Evolutionary conservation across 805 yeast genomes (phyloP).

Genomic region (Komagataella mondaviorum): DNA sequence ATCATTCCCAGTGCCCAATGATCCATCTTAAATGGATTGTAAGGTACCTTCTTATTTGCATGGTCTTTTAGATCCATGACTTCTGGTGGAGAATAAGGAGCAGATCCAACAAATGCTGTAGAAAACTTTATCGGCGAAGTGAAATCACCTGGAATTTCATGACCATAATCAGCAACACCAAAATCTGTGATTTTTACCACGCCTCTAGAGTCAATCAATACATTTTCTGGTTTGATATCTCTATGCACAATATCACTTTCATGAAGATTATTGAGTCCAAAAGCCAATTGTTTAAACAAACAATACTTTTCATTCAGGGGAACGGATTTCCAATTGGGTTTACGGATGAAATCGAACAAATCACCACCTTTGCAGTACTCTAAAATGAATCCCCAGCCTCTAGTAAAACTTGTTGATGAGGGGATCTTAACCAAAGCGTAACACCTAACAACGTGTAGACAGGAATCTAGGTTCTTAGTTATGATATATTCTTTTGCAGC

Average conservation of each 20-base stretch:
- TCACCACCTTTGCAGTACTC: conserved; percentile 54
- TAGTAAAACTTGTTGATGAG: conserved; percentile 32
- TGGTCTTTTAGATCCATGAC: conserved; percentile 41
- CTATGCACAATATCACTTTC: conserved; percentile 76
- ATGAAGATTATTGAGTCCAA: conserved; percentile 61
- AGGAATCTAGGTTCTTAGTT: conserved; percentile 38
- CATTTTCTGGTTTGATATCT: conserved; percentile 89
- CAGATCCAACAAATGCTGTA: conserved; percentile 61
- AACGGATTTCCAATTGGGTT: conserved; percentile 46
- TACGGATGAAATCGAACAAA: conserved; percentile 42
- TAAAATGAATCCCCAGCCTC: conserved; percentile 77
- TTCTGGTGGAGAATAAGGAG: conserved; percentile 79
- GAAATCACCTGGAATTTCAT: conserved; percentile 40
- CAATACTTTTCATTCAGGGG: conserved; percentile 45
- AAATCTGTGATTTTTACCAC: conserved; percentile 79
- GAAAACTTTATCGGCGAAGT: conserved; percentile 23
- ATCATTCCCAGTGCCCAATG: conserved; percentile 67
- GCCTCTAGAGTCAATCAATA: conserved; percentile 47
- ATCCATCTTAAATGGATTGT: conserved; percentile 62
- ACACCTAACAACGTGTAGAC: conserved; percentile 54
- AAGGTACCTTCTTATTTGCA: conserved; percentile 19
- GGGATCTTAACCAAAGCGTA: conserved; percentile 44
- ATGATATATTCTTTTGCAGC: conserved; percentile 61
- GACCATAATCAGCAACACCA: conserved; percentile 74
- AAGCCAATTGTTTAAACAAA: conserved; percentile 58